Evolutionary conservation across 1,284 basidiomycete genomes (phyloP), one percentile per base, ranked within the genome.

Genomic region (Ustilago cynodontis): DNA sequence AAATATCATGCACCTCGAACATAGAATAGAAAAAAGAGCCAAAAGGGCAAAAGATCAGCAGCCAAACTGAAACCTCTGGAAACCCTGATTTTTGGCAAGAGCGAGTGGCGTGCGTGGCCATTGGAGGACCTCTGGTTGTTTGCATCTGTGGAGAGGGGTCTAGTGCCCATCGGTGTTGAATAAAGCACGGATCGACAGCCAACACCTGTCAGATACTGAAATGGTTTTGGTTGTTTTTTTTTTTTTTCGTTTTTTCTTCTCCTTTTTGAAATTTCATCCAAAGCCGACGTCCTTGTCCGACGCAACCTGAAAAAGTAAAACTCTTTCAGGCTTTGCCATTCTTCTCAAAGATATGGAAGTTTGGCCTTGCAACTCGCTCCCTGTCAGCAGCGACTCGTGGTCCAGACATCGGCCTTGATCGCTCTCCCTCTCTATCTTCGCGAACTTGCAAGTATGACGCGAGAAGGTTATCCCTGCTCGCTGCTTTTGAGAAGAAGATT

Each of bases 141-240:
- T 6, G 7, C 16, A 22, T 22, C 51, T 37, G n/a, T 45, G 31
- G 24, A 61, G 35, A 70, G 52, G 22, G 61, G 20, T 53, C 37
- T 54, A 50, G 54, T 51, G 58, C 62, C 62, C 20, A 31, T 57
- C 29, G n/a, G 56, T 13, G 20, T 52, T 5, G 52, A 35, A 16
- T 16, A 20, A 35, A 49, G 33, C 35, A 68, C 39, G 57, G 59
- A 68, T 68, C 59, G 66, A 62, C 66, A 51, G 37, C n/a, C 41
- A n/a, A 50, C 20, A 45, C 33, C 66, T 63, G 65, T 68, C 65
- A 68, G 39, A 54, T 22, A 58, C 35, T 18, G 41, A 57, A 64
- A 52, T 2, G 9, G 5, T n/a, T n/a, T n/a, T n/a, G n/a, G n/a
- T n/a, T 22, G 8, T 28, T n/a, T 45, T 28, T 18, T 49, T 24